These are phyloP conservation scores for Backusella circina DNA, from an alignment of 192 early-diverging fungal genomes.

Conservation along the genomic window DNA sequence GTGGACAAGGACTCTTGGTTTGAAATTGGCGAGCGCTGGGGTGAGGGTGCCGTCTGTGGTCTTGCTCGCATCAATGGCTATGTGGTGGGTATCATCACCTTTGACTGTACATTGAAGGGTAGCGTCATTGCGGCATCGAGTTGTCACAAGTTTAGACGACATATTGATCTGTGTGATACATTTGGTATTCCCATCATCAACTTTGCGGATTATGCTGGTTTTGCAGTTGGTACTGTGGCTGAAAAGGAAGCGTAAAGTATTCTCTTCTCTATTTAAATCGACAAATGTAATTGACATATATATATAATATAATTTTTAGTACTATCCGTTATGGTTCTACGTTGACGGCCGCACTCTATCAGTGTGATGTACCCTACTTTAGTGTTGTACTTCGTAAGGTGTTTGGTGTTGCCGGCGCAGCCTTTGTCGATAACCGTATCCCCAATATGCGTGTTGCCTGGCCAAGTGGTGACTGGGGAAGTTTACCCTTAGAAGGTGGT, in stretches of 20 bases:
- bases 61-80: constrained; percentile 28
- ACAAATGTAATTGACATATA: too few species aligned
- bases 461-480: constrained; percentile 38
- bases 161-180: constrained; percentile 34
- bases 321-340: constrained; percentile 36
- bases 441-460: constrained; percentile 34
- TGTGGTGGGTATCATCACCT: constrained; percentile 27
- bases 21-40: constrained; percentile 36
- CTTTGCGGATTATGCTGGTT: constrained; percentile 38
- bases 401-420: constrained; percentile 38
- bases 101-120: constrained; percentile 28
- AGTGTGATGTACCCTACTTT: constrained; percentile 34
- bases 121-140: constrained; percentile 21
- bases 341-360: constrained; percentile 33
- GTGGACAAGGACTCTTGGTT: constrained; percentile 32
- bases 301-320: too few species aligned
- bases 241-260: constrained; percentile 34
- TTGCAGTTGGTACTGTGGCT: constrained; percentile 32
- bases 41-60: constrained; percentile 33
- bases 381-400: constrained; percentile 33
- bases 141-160: constrained; percentile 32
- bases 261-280: too few species aligned
- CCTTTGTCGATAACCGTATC: constrained; percentile 31
- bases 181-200: constrained; percentile 36
- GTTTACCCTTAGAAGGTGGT: constrained; percentile 34